phyloP scores from a whole-genome alignment of 176 grass and related monocot species.

The Melocanna baccifera region DNA sequence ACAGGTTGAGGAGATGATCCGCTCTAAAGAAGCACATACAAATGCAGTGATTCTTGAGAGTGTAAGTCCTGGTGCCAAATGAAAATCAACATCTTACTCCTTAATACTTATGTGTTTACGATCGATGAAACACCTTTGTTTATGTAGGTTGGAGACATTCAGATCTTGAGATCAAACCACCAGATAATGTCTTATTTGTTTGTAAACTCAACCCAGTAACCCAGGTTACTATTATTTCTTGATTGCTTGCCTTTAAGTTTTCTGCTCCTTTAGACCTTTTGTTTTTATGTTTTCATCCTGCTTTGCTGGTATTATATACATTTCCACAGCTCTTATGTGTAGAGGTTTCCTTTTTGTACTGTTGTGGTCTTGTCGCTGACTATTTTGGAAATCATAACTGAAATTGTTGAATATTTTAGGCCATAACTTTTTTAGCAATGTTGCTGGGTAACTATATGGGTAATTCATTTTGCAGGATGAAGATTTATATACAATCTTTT shows the following conservation, averaged over 20 bases:
- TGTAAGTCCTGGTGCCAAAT: constrained; percentile 50
- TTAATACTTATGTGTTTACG: not conserved
- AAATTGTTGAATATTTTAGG: too few species aligned
- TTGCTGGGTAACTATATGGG: constrained; percentile 11
- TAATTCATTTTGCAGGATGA: constrained; percentile 64
- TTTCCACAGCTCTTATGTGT: not conserved
- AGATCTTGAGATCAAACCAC: constrained; percentile 91
- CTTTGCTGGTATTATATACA: not conserved
- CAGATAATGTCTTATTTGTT: constrained; percentile 93
- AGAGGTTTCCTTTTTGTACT: not conserved
- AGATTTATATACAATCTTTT: constrained; percentile 95
- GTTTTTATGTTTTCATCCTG: not conserved
- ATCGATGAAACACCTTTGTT: constrained; percentile 21
- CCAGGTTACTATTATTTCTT: constrained; percentile 55
- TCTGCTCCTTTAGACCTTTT: not conserved
- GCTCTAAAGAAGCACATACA: constrained; percentile 83
- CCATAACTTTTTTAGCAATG: not conserved
- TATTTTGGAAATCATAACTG: not conserved
- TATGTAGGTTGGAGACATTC: constrained; percentile 81
- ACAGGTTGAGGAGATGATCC: constrained; percentile 77
- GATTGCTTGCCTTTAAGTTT: not conserved
- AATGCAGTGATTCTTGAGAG: constrained; percentile 94
- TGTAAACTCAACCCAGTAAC: constrained; percentile 97
- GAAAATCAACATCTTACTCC: not conserved
- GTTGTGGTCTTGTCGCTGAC: not conserved